A percentile compares a stretch with the other conserved stretches of the same genome.
Evolutionary conservation across 495 filamentous ascomycete species (phyloP).

Genomic region (Penicillium maclennaniae): DNA sequence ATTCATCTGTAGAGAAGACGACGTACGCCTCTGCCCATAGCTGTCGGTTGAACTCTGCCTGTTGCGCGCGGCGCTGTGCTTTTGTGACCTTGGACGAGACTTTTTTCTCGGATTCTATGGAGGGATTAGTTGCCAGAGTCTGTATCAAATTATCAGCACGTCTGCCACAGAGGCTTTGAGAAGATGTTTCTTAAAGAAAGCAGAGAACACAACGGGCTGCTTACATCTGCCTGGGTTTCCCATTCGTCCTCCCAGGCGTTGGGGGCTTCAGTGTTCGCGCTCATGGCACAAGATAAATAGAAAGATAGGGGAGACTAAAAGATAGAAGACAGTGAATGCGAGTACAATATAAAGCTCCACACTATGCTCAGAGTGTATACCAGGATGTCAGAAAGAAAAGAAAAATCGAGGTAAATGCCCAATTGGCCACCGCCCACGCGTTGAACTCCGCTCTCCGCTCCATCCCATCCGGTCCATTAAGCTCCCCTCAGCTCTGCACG

Average conservation of each 20-base stretch:
- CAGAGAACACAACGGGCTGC: not conserved
- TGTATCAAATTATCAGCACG: constrained; percentile 23
- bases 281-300: constrained; percentile 39
- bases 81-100: constrained; percentile 58
- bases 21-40: constrained; percentile 87
- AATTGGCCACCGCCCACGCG: constrained; percentile 26
- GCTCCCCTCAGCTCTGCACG: constrained; percentile 1
- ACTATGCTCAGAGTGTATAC: constrained; percentile 15
- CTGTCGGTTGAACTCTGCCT: constrained; percentile 75
- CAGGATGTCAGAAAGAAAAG: constrained; percentile 17
- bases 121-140: constrained; percentile 35
- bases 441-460: constrained; percentile 15
- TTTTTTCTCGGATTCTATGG: constrained; percentile 42
- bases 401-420: constrained; percentile 21
- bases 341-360: not conserved
- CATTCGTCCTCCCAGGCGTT: constrained; percentile 93
- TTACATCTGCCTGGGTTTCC: constrained; percentile 72
- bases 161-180: not conserved
- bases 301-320: constrained; percentile 1
- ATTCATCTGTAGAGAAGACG: not conserved
- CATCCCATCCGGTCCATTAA: not conserved
- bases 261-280: constrained; percentile 51
- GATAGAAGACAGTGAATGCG: not conserved
- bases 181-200: not conserved
- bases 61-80: constrained; percentile 73